Evolutionary conservation across 176 grass and related monocot species (phyloP).

Genomic region (Eremochloa ophiuroides): DNA sequence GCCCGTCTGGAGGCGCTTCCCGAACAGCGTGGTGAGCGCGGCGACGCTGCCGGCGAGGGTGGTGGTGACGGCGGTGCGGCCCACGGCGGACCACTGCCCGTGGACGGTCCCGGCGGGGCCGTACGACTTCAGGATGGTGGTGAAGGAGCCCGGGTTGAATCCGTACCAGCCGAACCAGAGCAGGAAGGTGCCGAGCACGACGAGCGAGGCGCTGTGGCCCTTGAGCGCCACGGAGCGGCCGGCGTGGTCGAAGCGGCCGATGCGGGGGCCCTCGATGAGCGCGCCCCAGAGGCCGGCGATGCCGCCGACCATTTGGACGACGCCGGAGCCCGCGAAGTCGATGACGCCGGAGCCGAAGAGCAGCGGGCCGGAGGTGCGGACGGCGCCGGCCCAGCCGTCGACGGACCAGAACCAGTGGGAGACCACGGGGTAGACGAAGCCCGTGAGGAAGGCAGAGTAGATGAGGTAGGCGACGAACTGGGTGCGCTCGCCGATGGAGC

Average conservation of each 20-base stretch:
- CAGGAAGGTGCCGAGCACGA: slow-evolving; percentile 86
- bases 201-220: slow-evolving; percentile 88
- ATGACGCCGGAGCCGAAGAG: slow-evolving; percentile 86
- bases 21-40: slow-evolving; percentile 87
- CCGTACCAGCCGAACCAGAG: slow-evolving; percentile 98
- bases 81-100: slow-evolving; percentile 91
- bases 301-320: slow-evolving; percentile 94
- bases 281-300: slow-evolving; percentile 93
- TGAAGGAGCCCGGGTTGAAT: slow-evolving; percentile 91
- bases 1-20: slow-evolving; percentile 84
- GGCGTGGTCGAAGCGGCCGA: slow-evolving; percentile 71
- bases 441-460: slow-evolving; percentile 93
- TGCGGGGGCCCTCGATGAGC: slow-evolving; percentile 81
- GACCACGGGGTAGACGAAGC: slow-evolving; percentile 81
- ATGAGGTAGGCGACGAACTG: slow-evolving; percentile 94
- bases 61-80: slow-evolving; percentile 87
- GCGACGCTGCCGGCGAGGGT: slow-evolving; percentile 84
- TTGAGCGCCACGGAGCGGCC: slow-evolving; percentile 72
- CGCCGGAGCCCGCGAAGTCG: slow-evolving; percentile 93
- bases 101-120: slow-evolving; percentile 57
- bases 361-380: slow-evolving; percentile 37
- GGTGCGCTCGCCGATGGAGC: slow-evolving; percentile 86
- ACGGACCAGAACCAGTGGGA: slow-evolving; percentile 94
- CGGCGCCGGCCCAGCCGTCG: slow-evolving; percentile 76
- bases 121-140: slow-evolving; percentile 70